phyloP scores from a whole-genome alignment of 495 filamentous ascomycete species.

The Neurospora hispaniola region DNA sequence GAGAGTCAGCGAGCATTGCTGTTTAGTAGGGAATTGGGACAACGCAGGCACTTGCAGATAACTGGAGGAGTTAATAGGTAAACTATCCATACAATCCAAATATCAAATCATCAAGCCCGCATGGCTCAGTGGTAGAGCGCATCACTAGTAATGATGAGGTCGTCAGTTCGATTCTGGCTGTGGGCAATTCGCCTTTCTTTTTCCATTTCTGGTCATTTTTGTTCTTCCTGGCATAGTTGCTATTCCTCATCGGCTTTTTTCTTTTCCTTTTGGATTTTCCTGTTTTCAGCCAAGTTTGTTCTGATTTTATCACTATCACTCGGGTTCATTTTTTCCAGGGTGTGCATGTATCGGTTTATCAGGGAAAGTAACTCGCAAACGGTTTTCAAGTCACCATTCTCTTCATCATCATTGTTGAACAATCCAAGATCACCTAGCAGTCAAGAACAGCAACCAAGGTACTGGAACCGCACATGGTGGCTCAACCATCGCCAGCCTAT shows the following conservation, averaged over 20 bases:
- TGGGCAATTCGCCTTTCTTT: neutral
- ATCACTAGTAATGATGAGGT: constrained; percentile 1
- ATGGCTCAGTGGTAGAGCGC: neutral
- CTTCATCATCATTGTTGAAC: neutral
- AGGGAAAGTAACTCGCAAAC: no score
- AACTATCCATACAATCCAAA: neutral
- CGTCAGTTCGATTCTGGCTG: neutral
- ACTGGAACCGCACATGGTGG: neutral
- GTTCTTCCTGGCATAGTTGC: neutral
- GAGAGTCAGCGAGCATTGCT: no score
- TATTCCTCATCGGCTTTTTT: neutral
- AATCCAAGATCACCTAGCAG: fast-evolving
- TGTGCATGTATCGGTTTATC: no score
- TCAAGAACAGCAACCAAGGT: neutral
- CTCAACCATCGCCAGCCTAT: neutral
- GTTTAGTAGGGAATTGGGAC: neutral
- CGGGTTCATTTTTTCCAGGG: no score
- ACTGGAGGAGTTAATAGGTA: neutral
- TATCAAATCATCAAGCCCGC: neutral
- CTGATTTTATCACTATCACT: neutral
- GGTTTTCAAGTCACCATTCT: neutral
- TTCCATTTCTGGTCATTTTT: neutral
- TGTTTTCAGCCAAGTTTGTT: neutral
- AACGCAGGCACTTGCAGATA: neutral
- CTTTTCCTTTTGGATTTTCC: neutral